Percentiles rank a stretch among this genome's conserved stretches.
phyloP scores from a whole-genome alignment of 441 rosid species.

The Adansonia madagascariensis region DNA sequence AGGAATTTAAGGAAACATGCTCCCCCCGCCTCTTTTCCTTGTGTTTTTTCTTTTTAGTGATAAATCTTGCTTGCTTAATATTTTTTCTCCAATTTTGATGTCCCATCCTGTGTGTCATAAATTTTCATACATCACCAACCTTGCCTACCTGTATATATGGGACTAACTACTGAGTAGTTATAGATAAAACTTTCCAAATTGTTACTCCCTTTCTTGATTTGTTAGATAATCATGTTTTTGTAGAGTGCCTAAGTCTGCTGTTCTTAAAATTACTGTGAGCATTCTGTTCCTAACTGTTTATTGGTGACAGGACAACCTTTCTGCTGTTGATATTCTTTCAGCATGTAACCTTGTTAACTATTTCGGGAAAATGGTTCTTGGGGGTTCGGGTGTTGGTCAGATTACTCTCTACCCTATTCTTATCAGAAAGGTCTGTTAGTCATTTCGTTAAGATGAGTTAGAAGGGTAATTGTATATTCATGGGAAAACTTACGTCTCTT shows the following conservation, averaged over 20 bases:
- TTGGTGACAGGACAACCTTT: constrained; percentile 90
- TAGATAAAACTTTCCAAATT: not conserved
- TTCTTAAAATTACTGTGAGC: constrained; percentile 1
- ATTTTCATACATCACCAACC: not conserved
- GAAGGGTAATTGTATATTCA: constrained; percentile 23
- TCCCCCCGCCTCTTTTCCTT: constrained; percentile 5
- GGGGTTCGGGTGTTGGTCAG: constrained; percentile 99
- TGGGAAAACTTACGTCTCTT: constrained; percentile 21
- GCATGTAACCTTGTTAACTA: constrained; percentile 97
- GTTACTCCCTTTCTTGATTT: not conserved
- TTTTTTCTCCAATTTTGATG: not conserved
- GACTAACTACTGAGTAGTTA: not conserved
- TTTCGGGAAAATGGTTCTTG: constrained; percentile 98
- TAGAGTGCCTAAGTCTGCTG: constrained; percentile 10
- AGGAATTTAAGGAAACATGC: constrained; percentile 29
- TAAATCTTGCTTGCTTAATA: not conserved
- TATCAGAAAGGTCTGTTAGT: constrained; percentile 69
- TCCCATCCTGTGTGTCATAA: not conserved
- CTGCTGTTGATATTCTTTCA: constrained; percentile 93
- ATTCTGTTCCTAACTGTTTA: constrained; percentile 27
- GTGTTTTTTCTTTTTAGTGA: constrained; percentile 19
- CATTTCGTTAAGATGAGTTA: constrained; percentile 13
- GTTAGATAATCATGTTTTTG: not conserved
- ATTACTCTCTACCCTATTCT: constrained; percentile 89
- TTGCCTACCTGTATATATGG: not conserved